Evolutionary conservation across 495 filamentous ascomycete genomes (phyloP).

Genomic region (Talaromyces stipitatus): DNA sequence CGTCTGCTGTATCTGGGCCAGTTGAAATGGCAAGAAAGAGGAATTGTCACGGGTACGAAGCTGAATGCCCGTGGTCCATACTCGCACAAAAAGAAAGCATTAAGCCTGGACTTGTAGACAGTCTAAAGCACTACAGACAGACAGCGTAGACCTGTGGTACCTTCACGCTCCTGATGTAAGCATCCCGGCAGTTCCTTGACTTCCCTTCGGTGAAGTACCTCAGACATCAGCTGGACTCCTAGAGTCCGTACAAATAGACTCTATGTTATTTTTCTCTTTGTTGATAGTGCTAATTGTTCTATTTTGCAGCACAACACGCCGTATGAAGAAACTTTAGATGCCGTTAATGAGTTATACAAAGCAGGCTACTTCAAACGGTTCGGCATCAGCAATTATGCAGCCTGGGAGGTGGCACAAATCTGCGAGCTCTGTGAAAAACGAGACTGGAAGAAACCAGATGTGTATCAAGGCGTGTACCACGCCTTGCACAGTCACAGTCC

Average conservation of each 20-base stretch:
- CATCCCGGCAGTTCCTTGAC: too few relatives aligned
- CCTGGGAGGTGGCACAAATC: conserved; percentile 44
- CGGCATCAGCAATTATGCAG: conserved; percentile 43
- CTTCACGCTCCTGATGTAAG: not conserved
- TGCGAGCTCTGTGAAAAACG: conserved; percentile 37
- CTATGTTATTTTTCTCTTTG: too few relatives aligned
- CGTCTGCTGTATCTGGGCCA: conserved; percentile 40
- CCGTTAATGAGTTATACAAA: conserved; percentile 36
- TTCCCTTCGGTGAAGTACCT: too few relatives aligned
- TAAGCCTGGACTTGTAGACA: conserved; percentile 8
- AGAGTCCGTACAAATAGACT: too few relatives aligned
- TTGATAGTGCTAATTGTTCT: too few relatives aligned
- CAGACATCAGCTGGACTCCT: too few relatives aligned
- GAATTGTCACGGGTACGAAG: conserved; percentile 47
- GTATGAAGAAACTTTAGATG: conserved; percentile 39
- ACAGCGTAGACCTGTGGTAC: conserved; percentile 11
- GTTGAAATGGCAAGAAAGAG: conserved; percentile 39
- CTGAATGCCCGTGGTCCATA: too few relatives aligned
- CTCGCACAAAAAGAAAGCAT: conserved; percentile 8
- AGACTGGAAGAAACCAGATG: conserved; percentile 50
- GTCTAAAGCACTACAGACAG: conserved; percentile 23
- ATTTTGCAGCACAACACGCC: too few relatives aligned
- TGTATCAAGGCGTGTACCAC: conserved; percentile 60
- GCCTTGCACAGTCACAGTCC: conserved; percentile 28
- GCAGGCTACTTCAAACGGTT: conserved; percentile 38